Evolutionary conservation across 2,329 filamentous ascomycete genomes (phyloP).

Genomic region (Cyphellophora europaea): DNA sequence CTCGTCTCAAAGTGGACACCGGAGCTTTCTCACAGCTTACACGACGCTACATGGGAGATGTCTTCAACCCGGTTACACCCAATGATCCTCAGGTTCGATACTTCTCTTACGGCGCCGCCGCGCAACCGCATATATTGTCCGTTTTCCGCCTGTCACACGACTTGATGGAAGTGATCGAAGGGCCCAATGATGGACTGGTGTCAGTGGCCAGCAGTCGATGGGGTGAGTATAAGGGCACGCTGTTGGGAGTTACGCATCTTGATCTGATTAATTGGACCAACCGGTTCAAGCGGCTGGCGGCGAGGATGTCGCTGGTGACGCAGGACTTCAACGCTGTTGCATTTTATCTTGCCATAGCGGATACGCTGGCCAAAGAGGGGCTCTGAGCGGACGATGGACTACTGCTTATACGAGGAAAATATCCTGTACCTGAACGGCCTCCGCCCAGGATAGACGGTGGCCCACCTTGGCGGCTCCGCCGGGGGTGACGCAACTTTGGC

Average conservation of each 20-base stretch:
- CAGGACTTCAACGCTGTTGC: constrained; percentile 53
- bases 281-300: constrained; percentile 49
- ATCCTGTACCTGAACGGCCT: background rate
- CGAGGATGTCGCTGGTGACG: constrained; percentile 46
- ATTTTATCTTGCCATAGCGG: constrained; percentile 56
- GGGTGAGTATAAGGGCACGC: constrained; percentile 54
- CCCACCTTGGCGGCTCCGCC: too few relatives aligned
- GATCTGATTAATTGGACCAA: constrained; percentile 61
- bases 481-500: too few relatives aligned
- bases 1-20: constrained; percentile 46
- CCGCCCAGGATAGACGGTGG: too few relatives aligned
- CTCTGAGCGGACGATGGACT: constrained; percentile 24
- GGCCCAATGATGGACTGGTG: constrained; percentile 54
- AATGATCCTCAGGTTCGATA: constrained; percentile 47
- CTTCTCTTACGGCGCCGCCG: constrained; percentile 53
- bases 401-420: background rate
- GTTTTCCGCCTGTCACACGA: constrained; percentile 49
- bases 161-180: constrained; percentile 45
- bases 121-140: constrained; percentile 46
- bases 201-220: constrained; percentile 50
- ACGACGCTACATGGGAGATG: constrained; percentile 45
- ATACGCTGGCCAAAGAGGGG: constrained; percentile 64
- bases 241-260: constrained; percentile 54
- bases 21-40: constrained; percentile 55
- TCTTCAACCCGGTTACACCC: constrained; percentile 51